A percentile compares a stretch with the other conserved stretches of the same genome.
These are phyloP conservation scores for Castanea mollissima DNA, from an alignment of 306 rosid genomes.

Conservation along the genomic window DNA sequence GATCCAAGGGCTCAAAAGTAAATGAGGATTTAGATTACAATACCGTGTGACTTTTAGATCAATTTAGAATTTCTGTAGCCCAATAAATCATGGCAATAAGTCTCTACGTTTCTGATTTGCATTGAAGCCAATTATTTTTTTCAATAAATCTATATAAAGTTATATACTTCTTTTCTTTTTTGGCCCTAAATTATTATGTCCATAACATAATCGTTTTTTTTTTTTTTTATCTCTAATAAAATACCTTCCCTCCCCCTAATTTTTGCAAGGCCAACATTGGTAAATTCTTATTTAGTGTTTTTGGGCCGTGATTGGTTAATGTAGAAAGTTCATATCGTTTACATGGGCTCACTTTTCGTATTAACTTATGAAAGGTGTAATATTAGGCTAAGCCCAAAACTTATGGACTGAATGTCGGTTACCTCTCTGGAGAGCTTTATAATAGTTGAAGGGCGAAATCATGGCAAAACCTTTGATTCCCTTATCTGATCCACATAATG, in stretches of 20 bases:
- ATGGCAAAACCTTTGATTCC: not conserved
- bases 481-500: not conserved
- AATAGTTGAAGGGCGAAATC: not conserved
- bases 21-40: not conserved
- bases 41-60: not conserved
- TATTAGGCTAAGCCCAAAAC: not conserved
- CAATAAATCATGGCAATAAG: not conserved
- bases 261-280: not conserved
- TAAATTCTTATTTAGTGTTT: too few species aligned
- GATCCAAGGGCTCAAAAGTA: constrained; percentile 10
- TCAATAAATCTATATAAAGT: not conserved
- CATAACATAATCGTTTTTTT: not conserved
- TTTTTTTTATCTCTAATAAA: not conserved
- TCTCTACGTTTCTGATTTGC: not conserved
- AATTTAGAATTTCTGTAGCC: not conserved
- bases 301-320: not conserved
- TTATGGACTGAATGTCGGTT: not conserved
- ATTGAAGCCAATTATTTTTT: not conserved
- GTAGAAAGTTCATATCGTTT: not conserved
- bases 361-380: not conserved
- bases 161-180: not conserved
- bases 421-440: not conserved
- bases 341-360: not conserved
- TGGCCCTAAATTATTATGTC: not conserved
- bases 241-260: not conserved